A percentile compares a stretch with the other conserved stretches of the same genome.
Conservation (phyloP, 176 grass and related monocot species). For the Chrysopogon serrulatus region DNA sequence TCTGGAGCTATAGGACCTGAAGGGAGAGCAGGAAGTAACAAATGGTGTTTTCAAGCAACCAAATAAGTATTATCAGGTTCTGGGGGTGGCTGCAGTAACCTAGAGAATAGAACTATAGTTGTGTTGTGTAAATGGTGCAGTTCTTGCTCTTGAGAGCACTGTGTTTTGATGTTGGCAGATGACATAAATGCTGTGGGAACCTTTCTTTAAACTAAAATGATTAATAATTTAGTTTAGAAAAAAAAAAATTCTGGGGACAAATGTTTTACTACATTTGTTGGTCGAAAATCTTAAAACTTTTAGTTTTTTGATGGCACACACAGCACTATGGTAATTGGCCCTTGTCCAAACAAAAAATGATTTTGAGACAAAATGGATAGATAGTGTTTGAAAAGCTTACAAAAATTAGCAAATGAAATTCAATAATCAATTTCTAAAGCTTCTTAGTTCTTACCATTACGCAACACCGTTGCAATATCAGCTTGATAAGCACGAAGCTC, state of each 20-base stretch:
- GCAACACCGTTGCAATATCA: constrained; percentile 92
- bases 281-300: not conserved
- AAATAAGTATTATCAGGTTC: not conserved
- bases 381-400: not conserved
- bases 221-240: not conserved
- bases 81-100: not conserved
- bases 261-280: not conserved
- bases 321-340: not conserved
- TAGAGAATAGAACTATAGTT: not conserved
- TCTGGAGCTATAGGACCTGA: not conserved
- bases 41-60: not conserved
- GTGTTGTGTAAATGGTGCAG: not conserved
- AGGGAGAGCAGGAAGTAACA: not conserved
- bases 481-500: constrained; percentile 96
- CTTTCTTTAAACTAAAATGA: not conserved
- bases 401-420: not conserved
- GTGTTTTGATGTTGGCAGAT: not conserved
- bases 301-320: not conserved
- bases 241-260: not conserved
- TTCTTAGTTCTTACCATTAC: constrained; percentile 81
- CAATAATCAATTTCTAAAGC: not conserved
- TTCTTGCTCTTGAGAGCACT: not conserved
- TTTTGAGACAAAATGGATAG: not conserved
- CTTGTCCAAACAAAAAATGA: not conserved
- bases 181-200: not conserved